A percentile compares a stretch with the other conserved stretches of the same genome.
Conservation (phyloP, 75 land plant genomes). For the Gnetum montanum region DNA sequence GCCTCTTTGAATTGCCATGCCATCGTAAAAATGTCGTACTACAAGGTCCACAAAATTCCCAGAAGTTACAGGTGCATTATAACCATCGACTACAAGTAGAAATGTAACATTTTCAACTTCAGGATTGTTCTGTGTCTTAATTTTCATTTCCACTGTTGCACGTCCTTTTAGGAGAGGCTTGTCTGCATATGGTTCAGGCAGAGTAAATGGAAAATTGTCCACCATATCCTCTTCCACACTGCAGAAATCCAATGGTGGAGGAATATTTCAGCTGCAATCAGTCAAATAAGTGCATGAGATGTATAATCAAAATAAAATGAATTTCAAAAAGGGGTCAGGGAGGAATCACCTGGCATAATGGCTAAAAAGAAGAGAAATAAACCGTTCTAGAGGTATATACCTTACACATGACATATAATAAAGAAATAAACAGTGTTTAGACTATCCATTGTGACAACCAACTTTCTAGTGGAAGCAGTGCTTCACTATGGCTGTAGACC, state of each 20-base stretch:
- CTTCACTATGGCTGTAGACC: too few species aligned
- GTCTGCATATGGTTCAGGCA: conserved; percentile 79
- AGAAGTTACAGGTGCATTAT: conserved; percentile 96
- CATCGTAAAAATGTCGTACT: conserved; percentile 94
- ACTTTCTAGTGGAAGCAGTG: too few species aligned
- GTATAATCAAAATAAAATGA: too few species aligned
- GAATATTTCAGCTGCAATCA: conserved; percentile 97
- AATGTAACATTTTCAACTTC: conserved; percentile 65
- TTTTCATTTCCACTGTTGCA: conserved; percentile 96
- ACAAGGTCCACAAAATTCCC: conserved; percentile 94
- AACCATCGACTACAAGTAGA: conserved; percentile 86
- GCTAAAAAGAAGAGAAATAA: too few species aligned
- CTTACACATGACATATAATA: too few species aligned
- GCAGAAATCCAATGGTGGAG: conserved; percentile 93
- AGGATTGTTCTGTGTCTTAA: conserved; percentile 94
- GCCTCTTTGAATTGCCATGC: conserved; percentile 99
- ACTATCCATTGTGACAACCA: too few species aligned
- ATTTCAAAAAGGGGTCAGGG: not conserved
- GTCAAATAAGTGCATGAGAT: conserved; percentile 63
- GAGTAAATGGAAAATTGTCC: conserved; percentile 82
- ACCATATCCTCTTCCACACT: conserved; percentile 99
- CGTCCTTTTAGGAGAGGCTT: conserved; percentile 95
- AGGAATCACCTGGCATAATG: too few species aligned
- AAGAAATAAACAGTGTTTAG: too few species aligned
- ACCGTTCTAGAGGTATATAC: too few species aligned